Percentiles rank a stretch among this genome's conserved stretches.
These are phyloP conservation scores for Hyaloscypha variabilis DNA, from an alignment of 495 filamentous ascomycete genomes.

Conservation along the genomic window DNA sequence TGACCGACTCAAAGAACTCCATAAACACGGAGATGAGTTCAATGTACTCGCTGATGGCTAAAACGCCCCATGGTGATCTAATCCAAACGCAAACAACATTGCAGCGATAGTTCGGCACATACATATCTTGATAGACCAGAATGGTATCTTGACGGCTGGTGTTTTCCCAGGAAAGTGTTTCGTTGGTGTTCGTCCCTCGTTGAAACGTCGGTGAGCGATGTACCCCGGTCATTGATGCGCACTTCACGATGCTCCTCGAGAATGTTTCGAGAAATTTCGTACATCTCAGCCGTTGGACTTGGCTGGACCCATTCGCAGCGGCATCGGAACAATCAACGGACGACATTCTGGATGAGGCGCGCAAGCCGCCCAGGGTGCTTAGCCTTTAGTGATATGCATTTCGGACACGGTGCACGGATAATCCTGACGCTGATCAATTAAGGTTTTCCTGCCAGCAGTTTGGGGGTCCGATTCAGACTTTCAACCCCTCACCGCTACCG, in stretches of 20 bases:
- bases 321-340: conserved; percentile 23
- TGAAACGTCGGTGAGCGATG: conserved; percentile 19
- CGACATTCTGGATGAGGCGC: conserved; percentile 18
- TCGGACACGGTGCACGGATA: conserved; percentile 16
- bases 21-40: neutral
- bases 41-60: neutral
- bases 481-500: conserved; percentile 5
- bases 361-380: conserved; percentile 17
- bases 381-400: conserved; percentile 18
- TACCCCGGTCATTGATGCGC: conserved; percentile 10
- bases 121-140: neutral
- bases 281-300: no score
- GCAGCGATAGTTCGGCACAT: neutral
- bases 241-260: conserved; percentile 5
- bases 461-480: conserved; percentile 12
- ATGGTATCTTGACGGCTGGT: neutral
- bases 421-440: conserved; percentile 21
- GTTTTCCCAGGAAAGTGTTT: neutral
- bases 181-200: conserved; percentile 4
- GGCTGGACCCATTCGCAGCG: neutral
- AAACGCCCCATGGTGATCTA: neutral
- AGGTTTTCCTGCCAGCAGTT: conserved; percentile 1
- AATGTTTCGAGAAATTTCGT: conserved; percentile 6
- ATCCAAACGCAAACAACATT: neutral
- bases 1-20: neutral